phyloP scores from a whole-genome alignment of 148 eudicot species.

The Spergularia marina region DNA sequence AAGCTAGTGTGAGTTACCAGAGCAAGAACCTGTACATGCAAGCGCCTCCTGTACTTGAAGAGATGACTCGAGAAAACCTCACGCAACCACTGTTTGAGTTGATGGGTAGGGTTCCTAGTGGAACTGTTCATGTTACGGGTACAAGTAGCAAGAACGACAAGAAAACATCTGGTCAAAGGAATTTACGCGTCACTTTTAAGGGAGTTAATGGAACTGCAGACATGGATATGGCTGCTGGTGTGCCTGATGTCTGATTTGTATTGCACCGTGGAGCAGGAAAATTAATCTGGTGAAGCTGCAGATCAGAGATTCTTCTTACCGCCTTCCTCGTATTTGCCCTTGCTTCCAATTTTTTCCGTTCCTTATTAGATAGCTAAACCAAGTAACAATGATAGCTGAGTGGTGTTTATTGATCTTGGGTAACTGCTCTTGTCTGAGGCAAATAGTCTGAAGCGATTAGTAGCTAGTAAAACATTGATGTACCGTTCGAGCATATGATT shows the following conservation, averaged over 20 bases:
- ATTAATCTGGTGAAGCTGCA: neutral
- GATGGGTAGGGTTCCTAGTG: constrained; percentile 60
- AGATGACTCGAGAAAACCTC: constrained; percentile 82
- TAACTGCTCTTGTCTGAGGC: neutral
- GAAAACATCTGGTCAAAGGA: constrained; percentile 58
- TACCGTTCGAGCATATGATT: neutral
- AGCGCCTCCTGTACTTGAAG: constrained; percentile 93
- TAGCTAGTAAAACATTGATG: neutral
- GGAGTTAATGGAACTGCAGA: constrained; percentile 65
- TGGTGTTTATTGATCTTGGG: neutral
- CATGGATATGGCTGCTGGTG: constrained; percentile 73
- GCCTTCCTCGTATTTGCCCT: neutral
- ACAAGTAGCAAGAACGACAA: constrained; percentile 47
- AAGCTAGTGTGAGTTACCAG: constrained; percentile 65
- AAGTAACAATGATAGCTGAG: neutral
- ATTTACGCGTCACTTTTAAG: constrained; percentile 71
- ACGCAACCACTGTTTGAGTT: constrained; percentile 60
- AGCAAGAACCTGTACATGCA: constrained; percentile 93
- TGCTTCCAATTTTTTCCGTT: constrained; percentile 11
- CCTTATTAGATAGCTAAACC: neutral
- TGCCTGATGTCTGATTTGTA: constrained; percentile 30
- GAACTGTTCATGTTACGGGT: constrained; percentile 68
- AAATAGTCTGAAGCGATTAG: neutral
- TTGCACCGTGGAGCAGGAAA: neutral
- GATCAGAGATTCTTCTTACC: neutral